These are phyloP conservation scores for Fusarium buxicola DNA, from an alignment of 2,329 filamentous ascomycete species.

Conservation along the genomic window DNA sequence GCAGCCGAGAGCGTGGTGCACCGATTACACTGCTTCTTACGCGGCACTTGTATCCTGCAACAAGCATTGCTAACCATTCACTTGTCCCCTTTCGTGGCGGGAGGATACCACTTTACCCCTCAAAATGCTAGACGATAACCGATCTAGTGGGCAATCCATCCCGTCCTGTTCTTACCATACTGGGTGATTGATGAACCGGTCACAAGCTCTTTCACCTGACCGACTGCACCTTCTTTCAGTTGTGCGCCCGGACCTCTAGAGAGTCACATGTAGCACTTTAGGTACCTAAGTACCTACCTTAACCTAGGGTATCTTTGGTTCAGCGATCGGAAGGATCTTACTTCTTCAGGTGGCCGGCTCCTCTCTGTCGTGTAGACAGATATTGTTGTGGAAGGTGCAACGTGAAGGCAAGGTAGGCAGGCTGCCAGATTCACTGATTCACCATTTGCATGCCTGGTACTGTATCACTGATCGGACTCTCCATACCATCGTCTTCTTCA, in stretches of 20 bases:
- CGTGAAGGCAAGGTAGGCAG: not conserved
- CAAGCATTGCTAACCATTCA: slow-evolving; percentile 9
- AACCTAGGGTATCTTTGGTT: slow-evolving; percentile 5
- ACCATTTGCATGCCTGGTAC: no score
- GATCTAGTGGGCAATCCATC: slow-evolving; percentile 23
- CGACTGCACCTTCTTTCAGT: slow-evolving; percentile 13
- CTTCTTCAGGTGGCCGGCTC: not conserved
- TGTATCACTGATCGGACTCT: no score
- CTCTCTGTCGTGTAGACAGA: slow-evolving; percentile 4
- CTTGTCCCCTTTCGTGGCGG: slow-evolving; percentile 4
- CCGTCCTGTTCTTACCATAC: slow-evolving; percentile 27
- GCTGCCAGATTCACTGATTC: no score
- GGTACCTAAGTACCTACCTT: not conserved
- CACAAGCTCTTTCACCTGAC: slow-evolving; percentile 42
- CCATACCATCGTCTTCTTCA: no score
- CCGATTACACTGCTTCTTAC: slow-evolving; percentile 5
- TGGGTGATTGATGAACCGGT: slow-evolving; percentile 26
- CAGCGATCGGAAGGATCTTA: slow-evolving; percentile 12
- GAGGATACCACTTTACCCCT: slow-evolving; percentile 29
- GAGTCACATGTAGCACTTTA: slow-evolving; percentile 31
- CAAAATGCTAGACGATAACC: slow-evolving; percentile 31
- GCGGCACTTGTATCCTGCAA: slow-evolving; percentile 26
- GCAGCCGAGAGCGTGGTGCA: not conserved
- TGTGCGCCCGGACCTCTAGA: slow-evolving; percentile 26
- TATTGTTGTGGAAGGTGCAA: slow-evolving; percentile 15